Base-by-base conservation (phyloP, 1,139 yeast genomes). In the Blastobotrys ciferrii region DNA sequence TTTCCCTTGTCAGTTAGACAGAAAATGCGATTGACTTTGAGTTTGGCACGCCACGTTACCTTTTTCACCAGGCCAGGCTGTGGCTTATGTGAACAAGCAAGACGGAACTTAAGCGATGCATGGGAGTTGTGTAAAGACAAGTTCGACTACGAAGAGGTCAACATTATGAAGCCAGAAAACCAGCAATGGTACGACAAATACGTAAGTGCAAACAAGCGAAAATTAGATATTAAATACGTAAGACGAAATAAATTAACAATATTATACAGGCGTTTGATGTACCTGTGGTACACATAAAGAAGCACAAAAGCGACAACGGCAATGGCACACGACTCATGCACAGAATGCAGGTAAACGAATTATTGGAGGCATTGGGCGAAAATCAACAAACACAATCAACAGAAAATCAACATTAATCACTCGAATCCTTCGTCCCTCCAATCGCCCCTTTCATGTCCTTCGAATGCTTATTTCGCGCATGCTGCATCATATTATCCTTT, bases 61-160 rank as follows among this genome's bases (percentile, higher is more conserved):
- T 75, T 89, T 47, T 89, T 83, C 70, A 84, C 95, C 12, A 84
- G 88, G 59, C 82, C 84, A 4, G 77, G 82, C 33, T 89, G 97
- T 61, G 84, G 85, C 58, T 71, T 89, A 35, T 89, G 97, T 61
- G 78, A 80, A 43, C 80, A 80, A 51, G 96, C 96, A 3, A 80
- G 82, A 57, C 67, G 61, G 5, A 78, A 81, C 11, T 48, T 54
- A 62, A 82, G 53, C 56, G 68, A 41, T 64, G 76, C 54, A 72
- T 80, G 6, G 67, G 78, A 31, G 51, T 32, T 55, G 53, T 42
- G 58, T 45, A n/a, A 49, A 42, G 47, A 53, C 48, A 37, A 57
- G 58, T 43, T 80, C 7, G 63, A 71, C 9, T 64, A 80, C 50
- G 64, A 69, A 11, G 73, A 75, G 20, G 71, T 87, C 5, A 94